Evolutionary conservation across 306 rosid species (phyloP).

Genomic region (Pterocarpus santalinus): DNA sequence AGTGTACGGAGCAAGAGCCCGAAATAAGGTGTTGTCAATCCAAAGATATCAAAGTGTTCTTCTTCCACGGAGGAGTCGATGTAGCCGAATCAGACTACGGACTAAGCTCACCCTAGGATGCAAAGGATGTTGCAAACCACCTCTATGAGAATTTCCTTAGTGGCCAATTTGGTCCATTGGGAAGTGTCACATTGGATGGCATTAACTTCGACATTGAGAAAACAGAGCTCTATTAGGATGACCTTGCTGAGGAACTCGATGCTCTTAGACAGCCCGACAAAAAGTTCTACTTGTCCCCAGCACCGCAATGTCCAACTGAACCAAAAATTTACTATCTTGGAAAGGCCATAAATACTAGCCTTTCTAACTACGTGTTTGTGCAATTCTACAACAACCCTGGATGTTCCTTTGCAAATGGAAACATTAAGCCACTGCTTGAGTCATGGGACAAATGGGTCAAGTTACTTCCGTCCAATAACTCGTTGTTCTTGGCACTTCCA

Average conservation of each 20-base stretch:
- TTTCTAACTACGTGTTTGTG: background rate
- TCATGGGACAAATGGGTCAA: background rate
- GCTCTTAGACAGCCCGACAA: conserved; percentile 24
- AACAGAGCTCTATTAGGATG: conserved; percentile 49
- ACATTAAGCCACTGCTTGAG: background rate
- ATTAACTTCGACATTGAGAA: conserved; percentile 70
- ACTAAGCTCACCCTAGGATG: conserved; percentile 60
- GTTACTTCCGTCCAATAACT: background rate
- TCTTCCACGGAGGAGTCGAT: conserved; percentile 67
- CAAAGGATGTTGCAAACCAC: conserved; percentile 50
- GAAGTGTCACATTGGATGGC: conserved; percentile 66
- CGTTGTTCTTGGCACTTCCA: background rate
- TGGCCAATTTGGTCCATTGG: conserved; percentile 65
- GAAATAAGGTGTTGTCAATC: background rate
- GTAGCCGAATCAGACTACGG: conserved; percentile 47
- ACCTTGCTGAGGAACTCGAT: conserved; percentile 56
- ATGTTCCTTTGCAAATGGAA: background rate
- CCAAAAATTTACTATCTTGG: background rate
- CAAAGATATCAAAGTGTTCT: conserved; percentile 60
- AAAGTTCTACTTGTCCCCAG: conserved; percentile 56
- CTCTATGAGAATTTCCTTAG: conserved; percentile 72
- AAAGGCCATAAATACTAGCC: background rate
- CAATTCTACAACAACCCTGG: conserved; percentile 20
- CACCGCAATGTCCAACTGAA: conserved; percentile 64
- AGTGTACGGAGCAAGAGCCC: too few relatives aligned